A percentile compares a stretch with the other conserved stretches of the same genome.
These are phyloP conservation scores for Diutina siamensis DNA, from an alignment of 1,139 yeast species.

Conservation along the genomic window DNA sequence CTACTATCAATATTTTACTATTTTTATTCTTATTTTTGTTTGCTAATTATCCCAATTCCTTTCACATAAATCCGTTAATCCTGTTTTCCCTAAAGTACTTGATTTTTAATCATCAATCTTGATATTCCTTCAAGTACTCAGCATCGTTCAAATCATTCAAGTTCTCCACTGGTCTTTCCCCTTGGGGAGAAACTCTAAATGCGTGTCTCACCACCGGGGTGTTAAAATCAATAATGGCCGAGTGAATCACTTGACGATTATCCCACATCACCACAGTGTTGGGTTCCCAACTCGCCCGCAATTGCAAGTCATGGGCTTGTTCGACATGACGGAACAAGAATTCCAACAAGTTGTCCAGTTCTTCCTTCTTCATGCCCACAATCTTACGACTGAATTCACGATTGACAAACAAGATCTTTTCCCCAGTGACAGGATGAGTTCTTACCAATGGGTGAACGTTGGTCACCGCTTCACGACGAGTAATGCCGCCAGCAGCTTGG, in stretches of 20 bases:
- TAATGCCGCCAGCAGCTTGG: constrained; percentile 15
- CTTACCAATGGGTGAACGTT: constrained; percentile 19
- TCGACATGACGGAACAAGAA: constrained; percentile 17
- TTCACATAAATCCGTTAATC: no score
- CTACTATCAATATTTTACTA: no score
- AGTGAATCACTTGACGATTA: constrained; percentile 15
- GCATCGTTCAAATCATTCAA: constrained; percentile 10
- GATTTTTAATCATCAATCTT: not conserved
- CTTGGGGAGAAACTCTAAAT: constrained; percentile 56
- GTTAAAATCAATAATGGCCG: constrained; percentile 31
- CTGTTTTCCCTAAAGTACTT: no score
- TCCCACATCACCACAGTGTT: constrained; percentile 22
- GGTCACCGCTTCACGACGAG: constrained; percentile 18
- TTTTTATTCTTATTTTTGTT: no score
- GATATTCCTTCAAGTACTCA: not conserved
- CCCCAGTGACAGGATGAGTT: constrained; percentile 18
- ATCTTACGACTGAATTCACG: constrained; percentile 17
- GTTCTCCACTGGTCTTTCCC: constrained; percentile 27
- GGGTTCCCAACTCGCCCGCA: constrained; percentile 47
- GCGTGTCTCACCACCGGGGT: constrained; percentile 48
- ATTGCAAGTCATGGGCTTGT: constrained; percentile 38
- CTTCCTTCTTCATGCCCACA: constrained; percentile 20
- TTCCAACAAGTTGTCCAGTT: constrained; percentile 15
- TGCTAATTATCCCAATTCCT: not conserved
- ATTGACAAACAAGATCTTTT: constrained; percentile 16